A percentile compares a stretch with the other conserved stretches of the same genome.
phyloP scores from a whole-genome alignment of 805 yeast genomes.

The Grigorovia transvaalensis region DNA sequence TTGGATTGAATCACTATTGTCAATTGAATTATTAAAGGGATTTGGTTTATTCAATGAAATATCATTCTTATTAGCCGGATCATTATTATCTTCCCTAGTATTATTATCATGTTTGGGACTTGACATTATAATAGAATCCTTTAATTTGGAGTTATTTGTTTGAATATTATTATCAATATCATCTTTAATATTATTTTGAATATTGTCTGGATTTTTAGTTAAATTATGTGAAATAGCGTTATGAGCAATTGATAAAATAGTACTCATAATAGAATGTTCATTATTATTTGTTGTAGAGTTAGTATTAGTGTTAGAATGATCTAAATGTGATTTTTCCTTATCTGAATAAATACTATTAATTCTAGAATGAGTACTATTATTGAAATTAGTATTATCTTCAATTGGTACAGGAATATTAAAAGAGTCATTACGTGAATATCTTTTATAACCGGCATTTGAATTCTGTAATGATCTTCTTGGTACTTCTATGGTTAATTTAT shows the following conservation, averaged over 20 bases:
- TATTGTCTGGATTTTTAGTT: not conserved
- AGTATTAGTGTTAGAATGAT: not conserved
- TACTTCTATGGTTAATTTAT: not conserved
- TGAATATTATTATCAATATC: not conserved
- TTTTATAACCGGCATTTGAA: slow-evolving; percentile 12
- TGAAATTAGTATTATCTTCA: slow-evolving; percentile 4
- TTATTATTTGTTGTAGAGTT: not conserved
- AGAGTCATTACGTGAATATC: slow-evolving; percentile 8
- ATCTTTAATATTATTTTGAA: not conserved
- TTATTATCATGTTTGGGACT: not conserved
- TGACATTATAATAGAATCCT: not conserved
- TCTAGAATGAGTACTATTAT: not conserved
- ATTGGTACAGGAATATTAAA: slow-evolving; percentile 17
- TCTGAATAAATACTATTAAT: not conserved
- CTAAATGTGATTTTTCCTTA: not conserved
- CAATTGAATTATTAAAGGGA: not conserved
- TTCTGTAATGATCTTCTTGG: slow-evolving; percentile 18
- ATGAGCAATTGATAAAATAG: slow-evolving; percentile 39
- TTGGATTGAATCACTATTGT: slow-evolving; percentile 2
- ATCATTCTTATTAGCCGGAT: not conserved
- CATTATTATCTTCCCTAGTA: not conserved
- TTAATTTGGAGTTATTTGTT: not conserved
- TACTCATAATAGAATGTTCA: slow-evolving; percentile 32
- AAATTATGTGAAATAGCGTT: slow-evolving; percentile 30
- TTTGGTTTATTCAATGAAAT: not conserved